Evolutionary conservation across 345 rosid genomes (phyloP).

Genomic region (Acer negundo): DNA sequence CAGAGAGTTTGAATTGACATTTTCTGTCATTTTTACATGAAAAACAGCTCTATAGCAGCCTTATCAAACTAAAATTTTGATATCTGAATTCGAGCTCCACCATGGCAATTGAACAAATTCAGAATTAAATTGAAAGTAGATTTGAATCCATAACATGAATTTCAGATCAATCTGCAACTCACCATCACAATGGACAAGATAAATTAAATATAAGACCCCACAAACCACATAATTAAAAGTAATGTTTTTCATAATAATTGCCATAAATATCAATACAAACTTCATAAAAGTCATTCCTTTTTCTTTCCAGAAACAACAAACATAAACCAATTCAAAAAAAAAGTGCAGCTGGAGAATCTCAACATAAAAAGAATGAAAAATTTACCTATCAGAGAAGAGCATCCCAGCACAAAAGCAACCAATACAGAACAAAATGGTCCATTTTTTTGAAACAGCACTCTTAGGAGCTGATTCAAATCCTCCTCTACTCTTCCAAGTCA

Average conservation of each 20-base stretch:
- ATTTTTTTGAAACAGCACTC: slow-evolving; percentile 69
- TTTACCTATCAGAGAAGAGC: slow-evolving; percentile 79
- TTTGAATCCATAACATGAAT: slow-evolving; percentile 3
- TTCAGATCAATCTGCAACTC: slow-evolving; percentile 13
- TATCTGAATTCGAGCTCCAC: neutral
- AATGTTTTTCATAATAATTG: neutral
- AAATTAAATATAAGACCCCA: neutral
- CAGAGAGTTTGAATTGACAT: neutral
- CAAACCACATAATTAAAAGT: neutral
- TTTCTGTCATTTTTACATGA: neutral
- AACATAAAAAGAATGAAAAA: slow-evolving; percentile 11
- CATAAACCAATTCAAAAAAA: slow-evolving; percentile 6
- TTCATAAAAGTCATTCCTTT: slow-evolving; percentile 1
- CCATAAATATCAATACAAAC: neutral
- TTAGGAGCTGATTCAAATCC: slow-evolving; percentile 41
- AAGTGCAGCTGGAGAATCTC: neutral
- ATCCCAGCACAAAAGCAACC: slow-evolving; percentile 93
- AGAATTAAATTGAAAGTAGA: neutral
- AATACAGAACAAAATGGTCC: slow-evolving; percentile 79
- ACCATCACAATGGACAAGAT: neutral
- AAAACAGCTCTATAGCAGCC: neutral
- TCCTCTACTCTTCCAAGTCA: slow-evolving; percentile 69
- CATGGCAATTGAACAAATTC: neutral
- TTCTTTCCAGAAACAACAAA: slow-evolving; percentile 7
- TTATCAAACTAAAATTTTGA: neutral